phyloP scores from a whole-genome alignment of 2,329 filamentous ascomycete species.

The Pestalotiopsis sp. region DNA sequence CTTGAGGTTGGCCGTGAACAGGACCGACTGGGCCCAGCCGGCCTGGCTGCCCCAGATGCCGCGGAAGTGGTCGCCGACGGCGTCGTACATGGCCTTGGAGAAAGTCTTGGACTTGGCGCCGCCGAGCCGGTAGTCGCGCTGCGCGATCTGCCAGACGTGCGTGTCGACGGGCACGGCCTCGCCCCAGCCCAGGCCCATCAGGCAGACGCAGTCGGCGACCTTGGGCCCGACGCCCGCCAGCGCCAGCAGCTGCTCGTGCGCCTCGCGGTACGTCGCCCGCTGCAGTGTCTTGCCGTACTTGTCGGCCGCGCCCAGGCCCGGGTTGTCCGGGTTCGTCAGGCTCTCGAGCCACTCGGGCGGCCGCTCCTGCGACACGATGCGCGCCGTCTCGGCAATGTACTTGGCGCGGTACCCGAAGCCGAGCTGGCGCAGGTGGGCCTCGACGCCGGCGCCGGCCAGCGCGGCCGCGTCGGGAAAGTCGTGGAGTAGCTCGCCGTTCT shows the following conservation, averaged over 20 bases:
- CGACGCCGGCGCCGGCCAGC: conserved; percentile 75
- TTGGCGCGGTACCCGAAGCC: conserved; percentile 95
- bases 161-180: conserved; percentile 96
- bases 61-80: conserved; percentile 88
- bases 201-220: conserved; percentile 92
- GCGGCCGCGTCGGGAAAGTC: conserved; percentile 82
- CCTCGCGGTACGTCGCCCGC: conserved; percentile 70
- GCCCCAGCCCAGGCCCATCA: conserved; percentile 96
- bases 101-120: conserved; percentile 82
- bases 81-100: conserved; percentile 86
- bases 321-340: conserved; percentile 76
- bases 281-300: conserved; percentile 46
- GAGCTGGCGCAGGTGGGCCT: conserved; percentile 76
- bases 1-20: conserved; percentile 91
- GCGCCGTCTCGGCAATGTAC: conserved; percentile 86
- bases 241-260: conserved; percentile 77
- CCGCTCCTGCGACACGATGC: conserved; percentile 68
- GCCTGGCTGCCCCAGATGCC: conserved; percentile 89
- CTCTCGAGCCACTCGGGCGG: conserved; percentile 76
- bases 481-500: conserved; percentile 73
- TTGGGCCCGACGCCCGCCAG: conserved; percentile 94
- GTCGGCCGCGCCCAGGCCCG: conserved; percentile 54
- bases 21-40: conserved; percentile 95
- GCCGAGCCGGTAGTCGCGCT: conserved; percentile 92
- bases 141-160: conserved; percentile 98